phyloP scores from a whole-genome alignment of 495 filamentous ascomycete species.

The Lentithecium fluviatile region DNA sequence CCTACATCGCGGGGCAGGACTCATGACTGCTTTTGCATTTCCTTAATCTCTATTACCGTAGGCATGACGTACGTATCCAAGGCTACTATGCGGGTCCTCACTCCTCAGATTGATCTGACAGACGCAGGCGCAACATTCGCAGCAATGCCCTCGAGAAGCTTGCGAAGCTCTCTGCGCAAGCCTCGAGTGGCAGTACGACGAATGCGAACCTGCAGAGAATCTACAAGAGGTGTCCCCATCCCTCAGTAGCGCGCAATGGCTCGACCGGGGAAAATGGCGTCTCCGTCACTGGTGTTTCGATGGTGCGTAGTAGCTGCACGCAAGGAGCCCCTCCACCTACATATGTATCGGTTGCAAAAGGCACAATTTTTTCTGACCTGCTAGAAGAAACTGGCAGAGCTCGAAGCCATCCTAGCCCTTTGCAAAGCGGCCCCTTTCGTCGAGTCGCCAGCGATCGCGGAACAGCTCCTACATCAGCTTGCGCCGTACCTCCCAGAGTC shows the following conservation, averaged over 20 bases:
- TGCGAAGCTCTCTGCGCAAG: constrained; percentile 41
- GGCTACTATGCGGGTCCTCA: not conserved
- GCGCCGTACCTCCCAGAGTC: constrained; percentile 80
- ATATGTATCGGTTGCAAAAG: too few species aligned
- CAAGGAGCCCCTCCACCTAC: not conserved
- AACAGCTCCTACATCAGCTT: constrained; percentile 69
- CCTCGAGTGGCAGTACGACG: constrained; percentile 10
- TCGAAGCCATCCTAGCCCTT: constrained; percentile 83
- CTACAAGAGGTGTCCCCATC: constrained; percentile 36
- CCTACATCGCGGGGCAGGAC: too few species aligned
- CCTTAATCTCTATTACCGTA: too few species aligned
- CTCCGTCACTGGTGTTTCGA: constrained; percentile 28
- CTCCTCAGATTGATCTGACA: not conserved
- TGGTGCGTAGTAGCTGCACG: constrained; percentile 28
- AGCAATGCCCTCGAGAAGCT: constrained; percentile 46
- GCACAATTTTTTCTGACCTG: constrained; percentile 10
- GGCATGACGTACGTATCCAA: not conserved
- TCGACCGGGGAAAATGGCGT: constrained; percentile 3
- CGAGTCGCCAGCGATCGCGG: constrained; percentile 63
- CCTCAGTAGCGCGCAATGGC: constrained; percentile 28
- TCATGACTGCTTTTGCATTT: too few species aligned
- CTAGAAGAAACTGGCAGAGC: constrained; percentile 66
- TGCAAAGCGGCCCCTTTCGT: constrained; percentile 81
- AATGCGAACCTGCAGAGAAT: constrained; percentile 38
- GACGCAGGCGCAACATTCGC: constrained; percentile 31